A percentile compares a stretch with the other conserved stretches of the same genome.
These are phyloP conservation scores for Gossypium longicalyx DNA, from an alignment of 345 rosid species.

Conservation along the genomic window DNA sequence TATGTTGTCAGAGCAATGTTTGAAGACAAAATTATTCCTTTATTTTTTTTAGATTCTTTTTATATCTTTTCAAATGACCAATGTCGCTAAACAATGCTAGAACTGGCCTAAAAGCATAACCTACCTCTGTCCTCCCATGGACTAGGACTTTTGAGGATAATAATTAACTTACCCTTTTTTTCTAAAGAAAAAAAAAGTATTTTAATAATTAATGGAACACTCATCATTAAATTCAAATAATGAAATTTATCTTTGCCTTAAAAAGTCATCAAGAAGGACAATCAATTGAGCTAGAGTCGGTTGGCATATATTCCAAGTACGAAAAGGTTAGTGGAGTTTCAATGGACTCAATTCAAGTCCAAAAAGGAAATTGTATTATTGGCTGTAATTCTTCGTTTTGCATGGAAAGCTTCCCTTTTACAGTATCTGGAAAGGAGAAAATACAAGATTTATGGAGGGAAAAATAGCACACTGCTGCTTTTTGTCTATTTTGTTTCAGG, in stretches of 20 bases:
- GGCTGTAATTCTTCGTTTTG: neutral
- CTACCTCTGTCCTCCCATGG: no score
- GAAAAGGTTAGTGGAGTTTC: neutral
- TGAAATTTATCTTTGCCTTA: no score
- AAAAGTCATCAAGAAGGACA: no score
- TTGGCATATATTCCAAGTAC: neutral
- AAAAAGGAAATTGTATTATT: neutral
- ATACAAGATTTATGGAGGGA: neutral
- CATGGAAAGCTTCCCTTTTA: no score
- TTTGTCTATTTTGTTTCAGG: neutral
- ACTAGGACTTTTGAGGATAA: no score
- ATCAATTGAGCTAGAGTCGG: no score
- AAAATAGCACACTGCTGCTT: no score
- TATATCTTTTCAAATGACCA: no score
- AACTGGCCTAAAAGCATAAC: neutral
- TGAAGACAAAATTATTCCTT: neutral
- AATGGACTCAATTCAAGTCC: neutral
- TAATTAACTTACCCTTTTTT: neutral
- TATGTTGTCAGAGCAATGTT: neutral
- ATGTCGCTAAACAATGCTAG: neutral
- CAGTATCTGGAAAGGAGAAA: neutral
- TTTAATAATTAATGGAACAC: neutral
- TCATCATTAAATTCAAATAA: no score
- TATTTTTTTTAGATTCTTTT: neutral
- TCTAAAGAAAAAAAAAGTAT: neutral